These are phyloP conservation scores for Ogataea neopini DNA, from an alignment of 805 yeast genomes.

Conservation along the genomic window DNA sequence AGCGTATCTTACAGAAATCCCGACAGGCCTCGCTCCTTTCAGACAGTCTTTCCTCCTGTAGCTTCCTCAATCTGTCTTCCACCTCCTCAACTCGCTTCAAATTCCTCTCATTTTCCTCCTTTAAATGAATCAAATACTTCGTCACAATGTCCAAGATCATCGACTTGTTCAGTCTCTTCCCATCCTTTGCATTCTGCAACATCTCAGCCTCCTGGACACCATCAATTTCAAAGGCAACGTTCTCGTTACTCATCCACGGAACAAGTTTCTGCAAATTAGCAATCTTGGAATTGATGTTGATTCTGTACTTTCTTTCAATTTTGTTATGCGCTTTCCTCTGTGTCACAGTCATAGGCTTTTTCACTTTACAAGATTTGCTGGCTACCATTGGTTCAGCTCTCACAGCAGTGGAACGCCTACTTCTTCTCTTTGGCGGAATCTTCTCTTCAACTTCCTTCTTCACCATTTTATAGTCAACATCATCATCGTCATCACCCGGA, in stretches of 20 bases:
- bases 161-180: constrained; percentile 58
- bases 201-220: constrained; percentile 14
- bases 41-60: too few relatives aligned
- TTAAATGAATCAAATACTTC: constrained; percentile 55
- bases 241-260: constrained; percentile 65
- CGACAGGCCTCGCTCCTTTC: too few relatives aligned
- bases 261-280: constrained; percentile 66
- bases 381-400: background rate
- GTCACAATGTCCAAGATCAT: constrained; percentile 71
- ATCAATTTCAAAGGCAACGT: constrained; percentile 64
- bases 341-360: constrained; percentile 32
- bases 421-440: constrained; percentile 1
- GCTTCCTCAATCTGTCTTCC: constrained; percentile 31
- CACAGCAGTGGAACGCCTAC: background rate
- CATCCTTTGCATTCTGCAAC: constrained; percentile 16
- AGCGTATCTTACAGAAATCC: too few relatives aligned
- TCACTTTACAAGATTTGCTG: constrained; percentile 14
- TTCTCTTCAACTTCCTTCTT: constrained; percentile 1
- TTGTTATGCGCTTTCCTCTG: constrained; percentile 75
- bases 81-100: constrained; percentile 21
- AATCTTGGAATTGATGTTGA: constrained; percentile 70
- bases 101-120: constrained; percentile 45
- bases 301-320: constrained; percentile 70
- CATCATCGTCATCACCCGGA: constrained; percentile 12
- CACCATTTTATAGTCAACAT: background rate